Conservation (phyloP, 768 basidiomycete genomes). For the Boletellus ananas region DNA sequence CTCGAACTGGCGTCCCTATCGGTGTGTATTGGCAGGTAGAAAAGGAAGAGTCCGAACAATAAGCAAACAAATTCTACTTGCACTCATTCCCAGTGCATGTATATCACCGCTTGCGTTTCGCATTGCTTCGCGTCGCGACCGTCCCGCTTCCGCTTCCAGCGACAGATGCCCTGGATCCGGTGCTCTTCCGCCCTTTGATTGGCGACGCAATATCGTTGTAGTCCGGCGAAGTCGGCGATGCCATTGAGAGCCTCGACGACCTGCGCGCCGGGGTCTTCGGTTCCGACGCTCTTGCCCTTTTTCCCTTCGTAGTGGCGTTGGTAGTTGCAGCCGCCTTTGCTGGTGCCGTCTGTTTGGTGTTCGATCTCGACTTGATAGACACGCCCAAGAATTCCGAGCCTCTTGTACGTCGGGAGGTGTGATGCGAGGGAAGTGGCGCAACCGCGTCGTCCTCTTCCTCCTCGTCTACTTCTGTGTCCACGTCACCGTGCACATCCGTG, state of each 20-base stretch:
- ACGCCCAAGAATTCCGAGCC: slow-evolving; percentile 12
- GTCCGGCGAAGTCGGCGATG: slow-evolving; percentile 34
- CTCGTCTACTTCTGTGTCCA: slow-evolving; percentile 22
- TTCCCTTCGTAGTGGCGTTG: slow-evolving; percentile 9
- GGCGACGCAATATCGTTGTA: slow-evolving; percentile 21
- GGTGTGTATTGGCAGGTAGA: not conserved
- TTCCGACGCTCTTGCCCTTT: slow-evolving; percentile 19
- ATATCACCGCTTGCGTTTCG: slow-evolving; percentile 29
- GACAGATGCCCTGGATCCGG: slow-evolving; percentile 8
- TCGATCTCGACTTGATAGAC: slow-evolving; percentile 9
- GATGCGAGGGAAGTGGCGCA: slow-evolving; percentile 29
- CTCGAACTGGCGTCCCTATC: too few relatives aligned
- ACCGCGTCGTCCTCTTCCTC: slow-evolving; percentile 35
- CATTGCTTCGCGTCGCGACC: slow-evolving; percentile 26
- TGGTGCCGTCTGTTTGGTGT: not conserved
- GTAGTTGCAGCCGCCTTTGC: not conserved
- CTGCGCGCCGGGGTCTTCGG: slow-evolving; percentile 30
- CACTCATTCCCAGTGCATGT: not conserved
- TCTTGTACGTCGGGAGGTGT: slow-evolving; percentile 20
- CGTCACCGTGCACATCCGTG: slow-evolving; percentile 17
- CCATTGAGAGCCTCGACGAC: slow-evolving; percentile 38
- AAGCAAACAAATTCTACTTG: slow-evolving; percentile 1
- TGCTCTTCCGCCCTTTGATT: slow-evolving; percentile 24
- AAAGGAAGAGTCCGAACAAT: not conserved
- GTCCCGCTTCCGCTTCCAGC: slow-evolving; percentile 9